These are phyloP conservation scores for Phytophthora megakarya DNA, from an alignment of 352 stramenopile genomes.

Conservation along the genomic window DNA sequence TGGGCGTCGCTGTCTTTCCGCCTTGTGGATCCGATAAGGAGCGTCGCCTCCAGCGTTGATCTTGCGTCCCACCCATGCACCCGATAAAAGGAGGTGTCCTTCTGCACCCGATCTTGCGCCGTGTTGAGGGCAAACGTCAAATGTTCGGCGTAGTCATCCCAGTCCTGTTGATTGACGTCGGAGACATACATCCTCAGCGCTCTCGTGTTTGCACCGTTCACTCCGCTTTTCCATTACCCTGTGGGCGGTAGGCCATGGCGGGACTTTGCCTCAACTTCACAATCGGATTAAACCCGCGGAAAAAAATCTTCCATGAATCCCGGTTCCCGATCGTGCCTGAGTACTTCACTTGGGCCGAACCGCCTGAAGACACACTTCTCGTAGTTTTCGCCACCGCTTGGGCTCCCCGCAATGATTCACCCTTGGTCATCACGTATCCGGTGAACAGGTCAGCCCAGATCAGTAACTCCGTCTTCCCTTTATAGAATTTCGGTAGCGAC, in stretches of 20 bases:
- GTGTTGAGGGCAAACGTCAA: slow-evolving; percentile 7
- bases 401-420: not conserved
- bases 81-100: slow-evolving; percentile 6
- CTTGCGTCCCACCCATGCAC: slow-evolving; percentile 3
- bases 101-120: not conserved
- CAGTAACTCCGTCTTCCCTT: slow-evolving; percentile 20
- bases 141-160: slow-evolving; percentile 13
- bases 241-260: not conserved
- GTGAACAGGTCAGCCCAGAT: slow-evolving; percentile 9
- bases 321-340: no score
- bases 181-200: slow-evolving; percentile 10
- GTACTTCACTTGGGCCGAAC: no score
- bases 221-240: slow-evolving; percentile 3
- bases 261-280: not conserved
- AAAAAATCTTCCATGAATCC: slow-evolving; percentile 15
- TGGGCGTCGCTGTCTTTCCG: not conserved
- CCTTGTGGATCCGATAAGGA: not conserved
- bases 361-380: no score
- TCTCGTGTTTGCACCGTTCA: slow-evolving; percentile 1
- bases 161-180: slow-evolving; percentile 4
- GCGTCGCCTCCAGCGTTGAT: slow-evolving; percentile 16
- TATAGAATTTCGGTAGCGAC: no score
- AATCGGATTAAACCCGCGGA: not conserved
- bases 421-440: slow-evolving; percentile 1
- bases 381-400: slow-evolving; percentile 4